Conservation (phyloP, 129 eudicot species). For the Rutidosis leptorrhynchoides region DNA sequence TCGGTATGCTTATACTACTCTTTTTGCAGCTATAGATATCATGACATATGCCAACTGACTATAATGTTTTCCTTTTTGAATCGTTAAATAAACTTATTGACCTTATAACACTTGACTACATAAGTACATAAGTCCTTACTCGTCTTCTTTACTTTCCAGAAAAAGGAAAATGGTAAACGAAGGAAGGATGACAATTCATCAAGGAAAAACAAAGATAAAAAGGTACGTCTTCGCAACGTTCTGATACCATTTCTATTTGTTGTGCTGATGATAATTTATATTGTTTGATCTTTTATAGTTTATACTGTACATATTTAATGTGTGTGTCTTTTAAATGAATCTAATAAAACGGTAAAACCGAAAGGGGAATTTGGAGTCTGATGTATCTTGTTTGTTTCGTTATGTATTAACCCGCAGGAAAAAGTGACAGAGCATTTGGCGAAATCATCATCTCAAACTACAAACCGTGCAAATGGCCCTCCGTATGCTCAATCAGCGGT, state of each 20-base stretch:
- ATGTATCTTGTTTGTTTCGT: not conserved
- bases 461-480: conserved; percentile 74
- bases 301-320: too few relatives aligned
- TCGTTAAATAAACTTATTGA: not conserved
- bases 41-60: not conserved
- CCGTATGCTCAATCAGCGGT: conserved; percentile 66
- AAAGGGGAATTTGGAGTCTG: not conserved
- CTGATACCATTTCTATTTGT: not conserved
- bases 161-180: conserved; percentile 87
- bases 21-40: conserved; percentile 6
- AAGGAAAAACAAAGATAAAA: conserved; percentile 81
- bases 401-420: conserved; percentile 45
- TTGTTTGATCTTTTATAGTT: too few relatives aligned
- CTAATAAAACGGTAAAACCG: not conserved
- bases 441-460: conserved; percentile 61
- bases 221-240: conserved; percentile 39
- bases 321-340: too few relatives aligned
- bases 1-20: conserved; percentile 42
- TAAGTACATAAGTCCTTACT: not conserved
- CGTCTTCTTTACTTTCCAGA: conserved; percentile 41
- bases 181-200: conserved; percentile 74
- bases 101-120: conserved; percentile 13
- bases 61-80: not conserved
- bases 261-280: too few relatives aligned
- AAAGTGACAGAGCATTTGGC: conserved; percentile 69